Evolutionary conservation across 2,329 filamentous ascomycete species (phyloP), one percentile per base, ranked within the genome.

Genomic region (Aureobasidium lini): DNA sequence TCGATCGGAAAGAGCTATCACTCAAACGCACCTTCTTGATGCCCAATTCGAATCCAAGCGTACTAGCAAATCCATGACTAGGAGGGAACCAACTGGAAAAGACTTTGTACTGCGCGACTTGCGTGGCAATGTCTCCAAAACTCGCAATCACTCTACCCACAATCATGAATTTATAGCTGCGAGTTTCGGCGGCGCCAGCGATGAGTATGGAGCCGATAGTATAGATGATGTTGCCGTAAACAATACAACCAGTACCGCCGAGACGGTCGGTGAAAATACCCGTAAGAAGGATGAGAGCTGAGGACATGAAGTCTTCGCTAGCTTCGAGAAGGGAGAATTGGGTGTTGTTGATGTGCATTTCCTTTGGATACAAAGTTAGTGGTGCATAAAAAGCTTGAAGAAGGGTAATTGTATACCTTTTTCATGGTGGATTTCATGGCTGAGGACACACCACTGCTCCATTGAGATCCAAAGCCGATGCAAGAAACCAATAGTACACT

Each of bases 51-150:
- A 86, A 79, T 0, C 78, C 83, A 0, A 86, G 73, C 0, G 83
- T 86, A 0, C 82, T 83, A 0, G 83, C 84, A 65, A 86, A 86
- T 1, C 83, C 83, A 59, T 81, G 78, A 7, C 76, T 82, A 0
- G 83, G 84, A 0, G 83, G 76, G 62, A 86, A 86, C 83, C 83
- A 86, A 0, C 81, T 83, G 0, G 81, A 84, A 64, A 86, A 86
- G 62, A 86, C 79, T 62, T 85, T 84, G 67, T 85, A 86, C 66
- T 85, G 82, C 0, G 84, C 84, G 32, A 85, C 76, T 64, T 86
- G 83, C 0, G 84, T 86, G 0, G 83, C 81, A 18, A 85, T 83
- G 62, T 85, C 83, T n/a, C 83, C 83, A 0, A 86, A 69, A 0
- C 82, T 77, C 31, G 80, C 75, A 11, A 86, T 70, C 1, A 86